Evolutionary conservation across 495 filamentous ascomycete species (phyloP), one percentile per base, ranked within the genome.

Genomic region (Xylaria bambusicola): DNA sequence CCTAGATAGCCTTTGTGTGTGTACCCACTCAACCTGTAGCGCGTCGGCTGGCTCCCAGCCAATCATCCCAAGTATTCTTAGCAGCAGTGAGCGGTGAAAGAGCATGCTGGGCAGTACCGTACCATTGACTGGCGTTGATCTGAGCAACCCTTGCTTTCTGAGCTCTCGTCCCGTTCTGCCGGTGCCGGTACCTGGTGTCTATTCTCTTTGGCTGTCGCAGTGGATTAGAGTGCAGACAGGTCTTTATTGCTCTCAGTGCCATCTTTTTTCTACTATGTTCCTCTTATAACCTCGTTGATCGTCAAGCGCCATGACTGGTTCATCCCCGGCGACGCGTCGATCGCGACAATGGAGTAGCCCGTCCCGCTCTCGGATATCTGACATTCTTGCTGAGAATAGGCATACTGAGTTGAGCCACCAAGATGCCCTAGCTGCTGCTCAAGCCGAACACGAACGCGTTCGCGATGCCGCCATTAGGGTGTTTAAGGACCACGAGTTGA

Each of bases 371-470:
- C 61, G 68, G 17, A 55, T 78, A n/a, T 66, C 71, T 38, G 71
- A 74, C 13, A 62, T 76, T 36, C 61, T 80, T 9, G 27, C 48
- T 46, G 75, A 76, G 36, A 61, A 62, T 36, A 66, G 77, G n/a
- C 77, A 81, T 55, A 74, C 77, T 18, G 75, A 74, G 46, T 66
- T 73, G 17, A 73, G 75, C 6, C 86, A 91, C 58, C 79, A 78
- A 55, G 78, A 78, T 46, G 83, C 88, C 1, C 80, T 93, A 15
- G 84, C 84, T 40, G 74, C 80, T 41, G 88, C 85, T 0, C 82
- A 80, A 13, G 79, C 73, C 20, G 79, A 83, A 58, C 88, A 92
- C 64, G 81, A 87, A 1, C 79, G 81, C 13, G 76, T 92, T 15
- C 77, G 86, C 15, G 77, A 84, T 56, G 79, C 82, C 24, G 90